Base-by-base conservation (phyloP, 1,284 basidiomycete genomes). In the Trametes polyzona region DNA sequence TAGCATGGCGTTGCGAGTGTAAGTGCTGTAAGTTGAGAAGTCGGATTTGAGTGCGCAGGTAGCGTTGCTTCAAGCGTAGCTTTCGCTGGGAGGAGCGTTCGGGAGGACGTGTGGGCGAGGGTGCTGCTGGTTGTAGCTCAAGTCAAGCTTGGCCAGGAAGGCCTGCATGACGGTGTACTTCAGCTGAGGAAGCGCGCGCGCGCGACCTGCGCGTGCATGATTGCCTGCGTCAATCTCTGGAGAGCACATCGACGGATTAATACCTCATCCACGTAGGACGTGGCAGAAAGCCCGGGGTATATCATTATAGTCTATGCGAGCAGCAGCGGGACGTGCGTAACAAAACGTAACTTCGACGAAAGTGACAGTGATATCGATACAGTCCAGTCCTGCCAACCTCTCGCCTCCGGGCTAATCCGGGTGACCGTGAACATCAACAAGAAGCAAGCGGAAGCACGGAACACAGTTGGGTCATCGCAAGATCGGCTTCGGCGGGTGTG, bases 401-500 rank as follows among this genome's bases (percentile, higher is more conserved):
- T n/a, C 24, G 19, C 27, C 2, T n/a, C n/a, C n/a, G n/a, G n/a
- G n/a, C n/a, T n/a, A n/a, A n/a, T n/a, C n/a, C n/a, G n/a, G n/a
- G n/a, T n/a, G n/a, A n/a, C n/a, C n/a, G n/a, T n/a, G n/a, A n/a
- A n/a, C n/a, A n/a, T n/a, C n/a, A n/a, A n/a, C n/a, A n/a, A n/a
- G n/a, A n/a, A n/a, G n/a, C n/a, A n/a, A n/a, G n/a, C n/a, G n/a
- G n/a, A 10, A 17, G 21, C 26, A 29, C 14, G 14, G 33, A 29
- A 26, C 24, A 36, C 46, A 27, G 30, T 19, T 17, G 24, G 16
- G 42, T 60, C 44, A 63, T 61, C 62, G 58, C 21, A 63, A 29
- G 33, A 63, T 63, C 43, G 51, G 62, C 42, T 42, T 61, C 29
- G 63, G 36, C 4, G 56, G 43, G 33, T 56, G 58, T 36, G 55